Evolutionary conservation across 495 filamentous ascomycete species (phyloP), one percentile per base, ranked within the genome.

Genomic region (Aspergillus campestris): DNA sequence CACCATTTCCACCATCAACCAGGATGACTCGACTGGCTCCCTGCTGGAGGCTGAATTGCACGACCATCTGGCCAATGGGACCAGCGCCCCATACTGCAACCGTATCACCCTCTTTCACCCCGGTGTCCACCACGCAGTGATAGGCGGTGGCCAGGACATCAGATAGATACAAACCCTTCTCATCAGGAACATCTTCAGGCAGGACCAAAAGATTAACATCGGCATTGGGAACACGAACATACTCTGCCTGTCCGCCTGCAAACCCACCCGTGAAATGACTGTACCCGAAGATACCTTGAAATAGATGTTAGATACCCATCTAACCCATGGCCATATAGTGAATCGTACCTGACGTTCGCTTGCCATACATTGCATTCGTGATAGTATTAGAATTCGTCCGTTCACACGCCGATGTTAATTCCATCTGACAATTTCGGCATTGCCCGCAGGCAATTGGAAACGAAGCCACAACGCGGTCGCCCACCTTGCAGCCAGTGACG

Each of bases 211-310:
- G 71, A 52, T 94, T 95, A 49, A 82, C 78, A 40, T 94, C 84
- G n/a, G 77, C 90, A 14, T 80, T 77, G 0, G 90, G 89, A 8
- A 94, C 87, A 0, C 90, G 79, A 7, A 87, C 79, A 47, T 89
- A 94, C 61, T 95, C 90, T 8, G 89, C 84, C 58, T 94, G 89
- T 0, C 89, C 87, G 34, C 89, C 89, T 8, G 89, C 87, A 57
- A 89, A 95, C 3, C 90, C 90, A 3, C 89, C 88, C 0, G 84
- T 86, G 56, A 95, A 86, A 51, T 85, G 73, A 10, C 63, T 69
- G 44, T 76, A 76, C 7, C 73, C 73, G 47, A 76, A 74, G 32
- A 75, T 72, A 11, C 72, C 67, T 70, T 36, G 9, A n/a, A 34
- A 31, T 32, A 7, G 4, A n/a, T 24, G 8, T 1, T 36, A 18